Evolutionary conservation across 2,329 filamentous ascomycete genomes (phyloP), one percentile per base, ranked within the genome.

Genomic region (Herpotrichia juniperi): DNA sequence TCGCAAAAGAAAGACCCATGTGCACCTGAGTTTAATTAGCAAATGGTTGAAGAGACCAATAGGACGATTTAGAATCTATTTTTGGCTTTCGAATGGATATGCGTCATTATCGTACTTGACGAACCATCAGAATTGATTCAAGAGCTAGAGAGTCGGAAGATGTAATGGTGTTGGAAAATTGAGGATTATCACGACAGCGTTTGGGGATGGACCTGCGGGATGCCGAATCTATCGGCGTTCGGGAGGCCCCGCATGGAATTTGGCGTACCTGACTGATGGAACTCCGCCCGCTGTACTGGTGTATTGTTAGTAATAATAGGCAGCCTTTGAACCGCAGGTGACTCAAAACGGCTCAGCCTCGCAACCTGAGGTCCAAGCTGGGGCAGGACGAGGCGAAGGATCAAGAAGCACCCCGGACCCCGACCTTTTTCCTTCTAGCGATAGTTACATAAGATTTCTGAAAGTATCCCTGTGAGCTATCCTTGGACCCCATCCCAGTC

Each of bases 381-480:
- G 21, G 37, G 37, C 37, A 40, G 37, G 37, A 6, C 37, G 42
- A 53, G 19, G 40, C 50, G 50, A 53, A 48, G 44, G 44, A 48
- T 53, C 50, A 40, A 45, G 9, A 45, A 53, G 42, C 46, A 34
- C 30, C 17, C 16, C 19, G 34, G 14, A 6, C n/a, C 37, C 22
- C 22, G 28, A 39, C 40, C 37, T 48, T 42, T 42, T 25, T 37
- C 46, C 17, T 26, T 16, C 34, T 17, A 42, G 46, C 22, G 25
- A 12, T 12, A 37, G 35, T 48, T 42, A 48, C 46, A 42, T 40
- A 42, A 48, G 35, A 42, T 48, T 48, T 48, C 28, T 42, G n/a
- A 32, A 26, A 47, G 3, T 25, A 25, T 26, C 45, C 45, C 19
- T 47, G 45, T 25, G 14, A 40, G 25, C 21, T 21, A 37, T n/a